These are phyloP conservation scores for Mantamonas sphyraenae DNA, from an alignment of 78 protist species.

Conservation along the genomic window DNA sequence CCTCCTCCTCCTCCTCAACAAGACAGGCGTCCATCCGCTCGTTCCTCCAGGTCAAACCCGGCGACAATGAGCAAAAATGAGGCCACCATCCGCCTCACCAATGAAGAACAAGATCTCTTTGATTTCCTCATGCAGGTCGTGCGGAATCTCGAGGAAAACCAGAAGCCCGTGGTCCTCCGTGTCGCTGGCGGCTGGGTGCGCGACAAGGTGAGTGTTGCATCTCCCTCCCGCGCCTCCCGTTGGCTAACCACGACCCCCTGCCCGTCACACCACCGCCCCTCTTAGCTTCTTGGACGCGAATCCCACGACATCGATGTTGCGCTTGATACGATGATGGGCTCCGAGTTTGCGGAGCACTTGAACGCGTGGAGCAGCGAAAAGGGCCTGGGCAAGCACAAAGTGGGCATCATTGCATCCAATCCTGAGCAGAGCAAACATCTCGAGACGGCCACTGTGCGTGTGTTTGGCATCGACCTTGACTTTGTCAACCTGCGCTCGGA, in stretches of 20 bases:
- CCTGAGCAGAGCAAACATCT: slow-evolving; percentile 33
- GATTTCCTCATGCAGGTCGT: slow-evolving; percentile 21
- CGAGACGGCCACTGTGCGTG: slow-evolving; percentile 23
- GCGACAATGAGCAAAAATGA: too few relatives aligned
- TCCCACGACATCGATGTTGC: slow-evolving; percentile 81
- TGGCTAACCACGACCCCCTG: slow-evolving; percentile 6
- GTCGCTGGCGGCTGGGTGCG: slow-evolving; percentile 98
- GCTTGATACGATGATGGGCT: slow-evolving; percentile 52
- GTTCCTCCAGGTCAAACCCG: too few relatives aligned
- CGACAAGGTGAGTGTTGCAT: slow-evolving; percentile 51
- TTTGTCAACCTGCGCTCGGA: slow-evolving; percentile 87
- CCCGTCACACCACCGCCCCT: too few relatives aligned
- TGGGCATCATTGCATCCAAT: slow-evolving; percentile 24
- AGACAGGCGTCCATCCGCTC: too few relatives aligned
- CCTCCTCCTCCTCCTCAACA: too few relatives aligned
- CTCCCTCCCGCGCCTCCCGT: neutral
- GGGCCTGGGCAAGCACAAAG: neutral
- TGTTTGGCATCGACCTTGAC: slow-evolving; percentile 58
- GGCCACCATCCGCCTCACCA: neutral
- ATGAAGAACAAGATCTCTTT: neutral
- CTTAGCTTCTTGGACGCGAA: slow-evolving; percentile 48
- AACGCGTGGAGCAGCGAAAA: neutral
- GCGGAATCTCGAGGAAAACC: neutral
- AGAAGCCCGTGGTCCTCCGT: slow-evolving; percentile 52
- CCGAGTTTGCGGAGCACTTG: slow-evolving; percentile 54